phyloP scores from a whole-genome alignment of 2,329 filamentous ascomycete species.

The Pochonia chlamydosporia region DNA sequence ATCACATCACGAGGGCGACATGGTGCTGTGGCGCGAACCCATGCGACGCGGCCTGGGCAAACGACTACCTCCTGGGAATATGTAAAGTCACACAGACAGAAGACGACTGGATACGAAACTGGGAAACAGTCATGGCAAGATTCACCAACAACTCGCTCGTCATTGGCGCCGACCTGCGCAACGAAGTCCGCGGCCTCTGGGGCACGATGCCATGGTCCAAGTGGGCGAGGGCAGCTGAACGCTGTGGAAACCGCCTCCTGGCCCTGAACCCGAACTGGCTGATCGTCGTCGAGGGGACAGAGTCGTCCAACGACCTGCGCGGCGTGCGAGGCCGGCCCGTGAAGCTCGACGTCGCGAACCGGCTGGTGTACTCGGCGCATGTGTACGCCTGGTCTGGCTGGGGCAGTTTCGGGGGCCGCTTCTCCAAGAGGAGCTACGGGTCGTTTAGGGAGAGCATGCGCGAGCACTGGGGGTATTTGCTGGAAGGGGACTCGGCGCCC shows the following conservation, averaged over 20 bases:
- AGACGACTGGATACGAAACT: conserved; percentile 60
- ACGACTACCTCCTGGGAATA: conserved; percentile 54
- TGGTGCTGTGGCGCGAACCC: conserved; percentile 67
- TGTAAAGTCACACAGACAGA: conserved; percentile 59
- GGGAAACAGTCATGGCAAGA: conserved; percentile 58
- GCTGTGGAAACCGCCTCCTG: conserved; percentile 55
- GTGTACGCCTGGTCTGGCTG: conserved; percentile 67
- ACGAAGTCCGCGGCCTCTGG: conserved; percentile 64
- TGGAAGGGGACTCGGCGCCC: conserved; percentile 40
- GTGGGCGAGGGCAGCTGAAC: conserved; percentile 60
- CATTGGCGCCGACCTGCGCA: conserved; percentile 61
- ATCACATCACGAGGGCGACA: conserved; percentile 63
- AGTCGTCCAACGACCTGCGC: conserved; percentile 59
- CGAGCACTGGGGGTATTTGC: conserved; percentile 60
- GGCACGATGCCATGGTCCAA: conserved; percentile 61
- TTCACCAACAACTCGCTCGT: conserved; percentile 55
- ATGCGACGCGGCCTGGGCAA: conserved; percentile 62
- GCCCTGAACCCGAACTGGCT: conserved; percentile 57
- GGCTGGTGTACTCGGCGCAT: conserved; percentile 62
- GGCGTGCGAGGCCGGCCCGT: conserved; percentile 51
- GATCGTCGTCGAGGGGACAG: conserved; percentile 62
- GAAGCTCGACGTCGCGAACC: conserved; percentile 45
- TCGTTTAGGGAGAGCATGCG: conserved; percentile 60
- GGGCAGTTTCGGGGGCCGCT: conserved; percentile 55
- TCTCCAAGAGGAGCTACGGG: conserved; percentile 52